These are phyloP conservation scores for Nothophaeocryptopus gaeumannii DNA, from an alignment of 2,329 filamentous ascomycete species.

Conservation along the genomic window DNA sequence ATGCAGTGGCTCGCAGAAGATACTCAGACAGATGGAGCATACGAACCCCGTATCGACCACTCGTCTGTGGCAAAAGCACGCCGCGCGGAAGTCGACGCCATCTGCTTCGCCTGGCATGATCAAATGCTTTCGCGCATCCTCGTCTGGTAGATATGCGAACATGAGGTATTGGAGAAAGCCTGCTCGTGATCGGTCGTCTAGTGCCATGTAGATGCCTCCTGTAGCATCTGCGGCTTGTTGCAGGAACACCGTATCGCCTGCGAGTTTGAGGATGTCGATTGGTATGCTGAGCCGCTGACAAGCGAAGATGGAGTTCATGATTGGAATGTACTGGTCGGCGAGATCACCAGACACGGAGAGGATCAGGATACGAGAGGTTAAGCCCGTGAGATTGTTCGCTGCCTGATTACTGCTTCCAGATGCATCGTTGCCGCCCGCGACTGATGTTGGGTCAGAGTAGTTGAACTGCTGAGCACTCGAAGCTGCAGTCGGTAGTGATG, in stretches of 20 bases:
- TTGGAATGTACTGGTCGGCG: constrained; percentile 87
- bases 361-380: constrained; percentile 82
- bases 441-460: constrained; percentile 51
- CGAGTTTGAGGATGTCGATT: constrained; percentile 86
- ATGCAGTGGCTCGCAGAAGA: constrained; percentile 70
- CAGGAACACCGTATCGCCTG: constrained; percentile 83
- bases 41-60: constrained; percentile 93
- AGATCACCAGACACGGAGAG: constrained; percentile 86
- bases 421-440: constrained; percentile 54
- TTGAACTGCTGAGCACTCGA: constrained; percentile 57
- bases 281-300: constrained; percentile 83
- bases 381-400: constrained; percentile 42
- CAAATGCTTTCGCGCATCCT: constrained; percentile 61
- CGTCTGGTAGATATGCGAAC: constrained; percentile 84
- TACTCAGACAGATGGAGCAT: constrained; percentile 93
- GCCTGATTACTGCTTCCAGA: constrained; percentile 32
- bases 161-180: constrained; percentile 90
- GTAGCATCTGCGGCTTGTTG: constrained; percentile 84
- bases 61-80: constrained; percentile 91
- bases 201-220: constrained; percentile 65
- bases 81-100: constrained; percentile 93
- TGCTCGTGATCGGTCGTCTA: constrained; percentile 31
- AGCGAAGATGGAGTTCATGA: constrained; percentile 98
- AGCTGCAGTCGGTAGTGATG: constrained; percentile 39
- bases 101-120: constrained; percentile 73